Conservation (phyloP, 2,329 filamentous ascomycete species). For the Venturia pyrina region DNA sequence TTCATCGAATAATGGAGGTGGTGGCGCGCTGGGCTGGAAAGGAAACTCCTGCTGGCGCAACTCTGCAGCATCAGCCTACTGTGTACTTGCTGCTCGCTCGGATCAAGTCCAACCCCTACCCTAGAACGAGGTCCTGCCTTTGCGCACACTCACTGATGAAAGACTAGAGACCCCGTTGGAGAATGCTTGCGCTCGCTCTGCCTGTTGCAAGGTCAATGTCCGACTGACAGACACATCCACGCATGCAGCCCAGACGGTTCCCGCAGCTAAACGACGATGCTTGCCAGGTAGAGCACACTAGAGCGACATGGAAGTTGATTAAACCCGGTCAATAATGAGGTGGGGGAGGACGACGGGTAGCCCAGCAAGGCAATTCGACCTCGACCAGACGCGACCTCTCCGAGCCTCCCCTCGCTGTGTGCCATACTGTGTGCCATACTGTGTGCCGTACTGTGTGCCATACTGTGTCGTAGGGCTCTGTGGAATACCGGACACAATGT, state of each 20-base stretch:
- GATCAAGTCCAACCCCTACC: background rate
- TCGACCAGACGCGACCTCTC: no score
- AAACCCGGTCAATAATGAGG: background rate
- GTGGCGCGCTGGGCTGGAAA: background rate
- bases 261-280: constrained; percentile 6
- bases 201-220: no score
- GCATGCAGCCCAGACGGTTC: background rate
- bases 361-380: no score
- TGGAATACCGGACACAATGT: no score
- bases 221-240: background rate
- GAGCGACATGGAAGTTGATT: background rate
- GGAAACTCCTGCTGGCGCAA: background rate
- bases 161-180: background rate
- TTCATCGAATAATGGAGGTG: background rate
- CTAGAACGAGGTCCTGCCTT: background rate
- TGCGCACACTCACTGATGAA: background rate
- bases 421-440: background rate
- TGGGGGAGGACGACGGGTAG: background rate
- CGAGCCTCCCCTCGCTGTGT: no score
- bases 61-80: no score
- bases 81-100: background rate
- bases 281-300: background rate
- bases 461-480: background rate
- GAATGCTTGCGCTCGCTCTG: background rate
- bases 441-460: no score